A percentile compares a stretch with the other conserved stretches of the same genome.
Evolutionary conservation across 805 yeast genomes (phyloP).

Genomic region (Torulaspora maleeae): DNA sequence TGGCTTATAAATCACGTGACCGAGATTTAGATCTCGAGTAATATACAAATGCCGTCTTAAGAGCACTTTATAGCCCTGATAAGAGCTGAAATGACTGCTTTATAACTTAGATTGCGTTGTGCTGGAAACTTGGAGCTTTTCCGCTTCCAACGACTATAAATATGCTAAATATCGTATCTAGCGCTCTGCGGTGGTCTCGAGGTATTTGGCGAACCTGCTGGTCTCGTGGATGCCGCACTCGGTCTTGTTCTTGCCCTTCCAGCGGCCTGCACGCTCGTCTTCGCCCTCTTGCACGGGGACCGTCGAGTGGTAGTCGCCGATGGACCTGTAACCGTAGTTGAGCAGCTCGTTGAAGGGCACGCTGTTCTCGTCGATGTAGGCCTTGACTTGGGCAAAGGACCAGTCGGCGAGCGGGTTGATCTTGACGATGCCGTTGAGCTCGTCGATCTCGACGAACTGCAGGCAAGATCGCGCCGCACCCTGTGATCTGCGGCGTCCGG

Average conservation of each 20-base stretch:
- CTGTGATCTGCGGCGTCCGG: conserved; percentile 87
- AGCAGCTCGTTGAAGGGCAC: conserved; percentile 85
- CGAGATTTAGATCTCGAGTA: too few relatives aligned
- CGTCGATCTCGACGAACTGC: conserved; percentile 73
- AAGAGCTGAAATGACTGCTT: neutral
- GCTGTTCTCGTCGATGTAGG: conserved; percentile 59
- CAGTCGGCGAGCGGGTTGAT: conserved; percentile 86
- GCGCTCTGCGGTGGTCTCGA: conserved; percentile 27
- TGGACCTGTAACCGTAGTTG: conserved; percentile 82
- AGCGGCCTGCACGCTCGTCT: conserved; percentile 94
- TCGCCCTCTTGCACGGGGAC: conserved; percentile 85
- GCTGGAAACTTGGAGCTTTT: neutral
- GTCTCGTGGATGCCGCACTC: conserved; percentile 95
- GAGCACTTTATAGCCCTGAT: neutral
- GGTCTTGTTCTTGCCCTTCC: conserved; percentile 89
- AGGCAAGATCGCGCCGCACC: conserved; percentile 76
- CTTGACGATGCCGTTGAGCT: conserved; percentile 64
- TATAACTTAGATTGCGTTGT: too few relatives aligned
- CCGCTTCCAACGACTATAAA: neutral
- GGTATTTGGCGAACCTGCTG: conserved; percentile 61
- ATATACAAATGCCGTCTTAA: too few relatives aligned
- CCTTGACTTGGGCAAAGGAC: conserved; percentile 67
- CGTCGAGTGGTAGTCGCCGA: conserved; percentile 95
- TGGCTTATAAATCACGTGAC: neutral
- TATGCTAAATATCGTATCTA: neutral